These are phyloP conservation scores for Emericellopsis atlantica DNA, from an alignment of 2,329 filamentous ascomycete species.

Conservation along the genomic window DNA sequence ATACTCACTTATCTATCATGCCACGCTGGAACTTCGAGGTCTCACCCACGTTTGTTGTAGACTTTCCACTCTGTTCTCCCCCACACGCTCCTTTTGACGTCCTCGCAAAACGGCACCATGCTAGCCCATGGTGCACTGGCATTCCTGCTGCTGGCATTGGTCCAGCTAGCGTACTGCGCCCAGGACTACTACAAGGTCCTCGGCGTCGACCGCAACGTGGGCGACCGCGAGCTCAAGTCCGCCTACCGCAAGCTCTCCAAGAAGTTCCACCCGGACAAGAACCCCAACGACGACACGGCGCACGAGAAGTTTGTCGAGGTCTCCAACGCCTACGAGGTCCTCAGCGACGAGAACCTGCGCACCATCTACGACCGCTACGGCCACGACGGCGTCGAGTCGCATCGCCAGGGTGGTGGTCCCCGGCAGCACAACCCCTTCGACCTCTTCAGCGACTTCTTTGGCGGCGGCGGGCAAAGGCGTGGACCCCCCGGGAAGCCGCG, in stretches of 20 bases:
- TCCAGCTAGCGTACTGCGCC: slow-evolving; percentile 41
- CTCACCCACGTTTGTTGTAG: neutral
- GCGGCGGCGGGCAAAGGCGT: slow-evolving; percentile 70
- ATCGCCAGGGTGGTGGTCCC: slow-evolving; percentile 54
- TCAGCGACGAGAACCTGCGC: slow-evolving; percentile 67
- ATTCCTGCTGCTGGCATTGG: slow-evolving; percentile 36
- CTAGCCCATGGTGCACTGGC: slow-evolving; percentile 32
- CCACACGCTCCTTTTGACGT: neutral
- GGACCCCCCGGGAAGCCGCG: slow-evolving; percentile 50
- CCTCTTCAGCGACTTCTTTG: slow-evolving; percentile 93
- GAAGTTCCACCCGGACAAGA: slow-evolving; percentile 96
- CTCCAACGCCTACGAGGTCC: slow-evolving; percentile 87
- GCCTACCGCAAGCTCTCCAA: slow-evolving; percentile 89
- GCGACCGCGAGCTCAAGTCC: slow-evolving; percentile 81
- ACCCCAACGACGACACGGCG: slow-evolving; percentile 70
- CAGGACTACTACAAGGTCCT: slow-evolving; percentile 81
- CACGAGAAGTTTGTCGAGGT: slow-evolving; percentile 89
- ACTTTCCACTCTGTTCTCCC: neutral
- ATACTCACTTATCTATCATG: too few species aligned
- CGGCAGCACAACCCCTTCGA: slow-evolving; percentile 80
- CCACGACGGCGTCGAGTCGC: slow-evolving; percentile 79
- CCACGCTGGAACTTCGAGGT: too few species aligned
- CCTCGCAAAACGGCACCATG: slow-evolving; percentile 26
- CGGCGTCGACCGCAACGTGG: slow-evolving; percentile 65
- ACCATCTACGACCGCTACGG: slow-evolving; percentile 91